Conservation (phyloP, 371 early-diverging fungal genomes). For the Actinomortierella wolfii region DNA sequence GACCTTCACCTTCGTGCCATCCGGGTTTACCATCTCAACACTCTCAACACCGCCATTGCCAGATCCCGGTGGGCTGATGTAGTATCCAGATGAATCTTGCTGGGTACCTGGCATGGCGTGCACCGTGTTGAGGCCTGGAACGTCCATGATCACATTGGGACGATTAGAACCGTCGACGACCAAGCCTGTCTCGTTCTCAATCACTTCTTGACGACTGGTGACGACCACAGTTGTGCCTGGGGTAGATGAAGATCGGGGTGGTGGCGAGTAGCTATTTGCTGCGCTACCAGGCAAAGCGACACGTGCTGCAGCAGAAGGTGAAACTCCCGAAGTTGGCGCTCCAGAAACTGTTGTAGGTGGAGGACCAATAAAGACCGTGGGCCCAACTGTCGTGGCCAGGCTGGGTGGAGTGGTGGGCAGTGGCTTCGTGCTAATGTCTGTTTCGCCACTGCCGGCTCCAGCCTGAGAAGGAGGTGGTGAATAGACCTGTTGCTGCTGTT, state of each 20-base stretch:
- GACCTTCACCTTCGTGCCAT: slow-evolving; percentile 22
- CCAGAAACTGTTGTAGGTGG: neutral
- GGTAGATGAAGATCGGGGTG: no score
- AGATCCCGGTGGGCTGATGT: neutral
- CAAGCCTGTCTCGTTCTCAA: slow-evolving; percentile 15
- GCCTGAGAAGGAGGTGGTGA: slow-evolving; percentile 4
- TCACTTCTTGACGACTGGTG: neutral
- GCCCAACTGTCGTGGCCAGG: neutral
- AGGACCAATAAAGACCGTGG: neutral
- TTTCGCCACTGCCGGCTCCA: neutral
- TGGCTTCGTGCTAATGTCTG: neutral
- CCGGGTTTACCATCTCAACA: neutral
- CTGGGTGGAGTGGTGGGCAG: slow-evolving; percentile 3
- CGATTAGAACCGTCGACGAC: slow-evolving; percentile 20
- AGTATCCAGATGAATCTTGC: neutral
- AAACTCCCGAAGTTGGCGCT: neutral
- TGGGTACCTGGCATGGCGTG: neutral
- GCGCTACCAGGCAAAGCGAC: no score
- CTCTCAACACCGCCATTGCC: neutral
- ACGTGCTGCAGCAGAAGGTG: no score
- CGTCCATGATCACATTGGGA: slow-evolving; percentile 26
- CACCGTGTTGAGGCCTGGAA: slow-evolving; percentile 12
- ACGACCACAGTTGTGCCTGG: no score
- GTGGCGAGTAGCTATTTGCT: no score
- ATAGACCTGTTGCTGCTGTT: slow-evolving; percentile 18